A percentile compares a stretch with the other conserved stretches of the same genome.
Evolutionary conservation across 176 grass and related monocot species (phyloP).

Genomic region (Canna indica): DNA sequence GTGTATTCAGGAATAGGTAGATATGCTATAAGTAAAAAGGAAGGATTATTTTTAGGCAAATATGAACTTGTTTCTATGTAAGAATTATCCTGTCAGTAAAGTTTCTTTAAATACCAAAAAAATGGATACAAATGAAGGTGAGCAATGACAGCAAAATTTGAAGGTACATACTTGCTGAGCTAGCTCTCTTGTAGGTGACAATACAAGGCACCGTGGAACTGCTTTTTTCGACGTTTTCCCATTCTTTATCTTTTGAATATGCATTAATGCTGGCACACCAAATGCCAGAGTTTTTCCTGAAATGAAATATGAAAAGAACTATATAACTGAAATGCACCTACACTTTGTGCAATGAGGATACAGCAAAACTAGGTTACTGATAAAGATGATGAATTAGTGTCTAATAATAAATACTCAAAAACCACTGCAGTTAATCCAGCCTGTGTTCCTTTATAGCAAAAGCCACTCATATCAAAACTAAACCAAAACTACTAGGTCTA

Average conservation of each 20-base stretch:
- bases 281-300: conserved; percentile 91
- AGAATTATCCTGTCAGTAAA: neutral
- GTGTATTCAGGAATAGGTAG: too few relatives aligned
- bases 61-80: neutral
- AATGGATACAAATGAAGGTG: neutral
- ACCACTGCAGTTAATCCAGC: neutral
- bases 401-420: neutral
- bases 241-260: conserved; percentile 54
- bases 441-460: neutral
- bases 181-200: conserved; percentile 91
- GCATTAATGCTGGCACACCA: conserved; percentile 83
- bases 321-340: neutral
- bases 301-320: neutral
- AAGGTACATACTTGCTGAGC: conserved; percentile 65
- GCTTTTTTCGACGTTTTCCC: conserved; percentile 49
- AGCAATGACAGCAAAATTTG: neutral
- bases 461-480: neutral
- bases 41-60: neutral
- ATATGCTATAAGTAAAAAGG: neutral
- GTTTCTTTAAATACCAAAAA: neutral
- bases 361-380: neutral
- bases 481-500: neutral
- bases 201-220: conserved; percentile 63
- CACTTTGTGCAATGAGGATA: neutral
- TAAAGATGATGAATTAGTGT: neutral